Evolutionary conservation across 2,329 filamentous ascomycete genomes (phyloP).

Genomic region (Akanthomyces muscarius): DNA sequence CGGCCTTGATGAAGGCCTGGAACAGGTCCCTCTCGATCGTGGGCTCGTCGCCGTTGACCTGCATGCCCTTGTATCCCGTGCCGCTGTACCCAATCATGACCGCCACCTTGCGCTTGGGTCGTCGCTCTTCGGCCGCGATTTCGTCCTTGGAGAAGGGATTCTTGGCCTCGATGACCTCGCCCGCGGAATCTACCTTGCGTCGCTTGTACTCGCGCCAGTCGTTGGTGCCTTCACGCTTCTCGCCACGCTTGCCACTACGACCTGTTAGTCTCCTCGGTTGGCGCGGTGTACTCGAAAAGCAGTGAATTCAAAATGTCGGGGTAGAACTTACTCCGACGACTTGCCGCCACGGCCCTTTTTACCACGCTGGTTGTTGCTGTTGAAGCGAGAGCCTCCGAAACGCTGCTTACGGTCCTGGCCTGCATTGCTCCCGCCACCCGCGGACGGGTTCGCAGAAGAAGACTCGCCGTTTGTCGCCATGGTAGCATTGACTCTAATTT

Average conservation of each 20-base stretch:
- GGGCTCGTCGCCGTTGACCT: conserved; percentile 77
- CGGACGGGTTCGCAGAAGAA: conserved; percentile 13
- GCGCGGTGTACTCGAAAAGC: not conserved
- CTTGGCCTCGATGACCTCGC: conserved; percentile 30
- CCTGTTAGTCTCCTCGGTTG: conserved; percentile 16
- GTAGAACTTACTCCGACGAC: conserved; percentile 9
- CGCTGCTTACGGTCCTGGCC: conserved; percentile 14
- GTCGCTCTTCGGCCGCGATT: conserved; percentile 79
- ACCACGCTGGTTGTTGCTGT: conserved; percentile 11
- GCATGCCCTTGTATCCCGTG: conserved; percentile 96
- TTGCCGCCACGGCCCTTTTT: conserved; percentile 8
- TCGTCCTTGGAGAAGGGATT: conserved; percentile 66
- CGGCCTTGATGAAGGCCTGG: conserved; percentile 81
- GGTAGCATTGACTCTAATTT: conserved; percentile 12
- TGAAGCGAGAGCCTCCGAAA: conserved; percentile 8
- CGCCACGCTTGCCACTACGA: conserved; percentile 19
- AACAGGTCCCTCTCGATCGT: conserved; percentile 97
- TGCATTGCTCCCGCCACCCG: conserved; percentile 1
- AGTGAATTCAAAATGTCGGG: not conserved
- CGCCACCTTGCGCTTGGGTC: conserved; percentile 93
- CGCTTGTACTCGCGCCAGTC: conserved; percentile 41
- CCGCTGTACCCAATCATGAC: conserved; percentile 94
- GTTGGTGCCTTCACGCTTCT: conserved; percentile 38
- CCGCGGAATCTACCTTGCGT: conserved; percentile 36
- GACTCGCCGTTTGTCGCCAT: conserved; percentile 16